phyloP scores from a whole-genome alignment of 495 filamentous ascomycete species.

The Apodospora peruviana region DNA sequence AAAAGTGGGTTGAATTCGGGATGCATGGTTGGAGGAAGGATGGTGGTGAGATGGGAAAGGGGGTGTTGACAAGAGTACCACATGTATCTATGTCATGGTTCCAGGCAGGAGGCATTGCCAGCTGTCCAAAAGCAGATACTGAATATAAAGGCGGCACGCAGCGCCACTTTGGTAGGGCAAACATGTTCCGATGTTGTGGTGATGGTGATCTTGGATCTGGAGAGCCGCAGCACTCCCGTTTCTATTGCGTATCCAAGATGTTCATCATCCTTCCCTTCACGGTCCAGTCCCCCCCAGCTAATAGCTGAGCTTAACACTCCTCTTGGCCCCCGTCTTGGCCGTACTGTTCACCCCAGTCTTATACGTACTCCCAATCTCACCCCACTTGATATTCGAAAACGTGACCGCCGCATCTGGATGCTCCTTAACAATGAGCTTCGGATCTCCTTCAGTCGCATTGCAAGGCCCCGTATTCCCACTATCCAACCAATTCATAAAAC shows the following conservation, averaged over 20 bases:
- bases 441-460: slow-evolving; percentile 47
- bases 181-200: too few species aligned
- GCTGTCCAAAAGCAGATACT: not conserved
- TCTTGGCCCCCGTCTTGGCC: too few species aligned
- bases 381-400: slow-evolving; percentile 59
- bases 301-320: too few species aligned
- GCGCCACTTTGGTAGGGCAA: not conserved
- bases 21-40: not conserved
- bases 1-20: not conserved
- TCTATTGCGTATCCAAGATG: too few species aligned
- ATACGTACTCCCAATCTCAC: slow-evolving; percentile 57
- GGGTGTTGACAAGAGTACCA: not conserved
- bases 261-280: too few species aligned
- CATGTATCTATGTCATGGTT: not conserved
- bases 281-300: too few species aligned
- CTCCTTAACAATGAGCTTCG: slow-evolving; percentile 38
- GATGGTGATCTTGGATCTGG: too few species aligned
- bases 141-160: not conserved
- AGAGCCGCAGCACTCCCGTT: too few species aligned
- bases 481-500: slow-evolving; percentile 61
- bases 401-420: slow-evolving; percentile 45
- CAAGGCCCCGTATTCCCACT: slow-evolving; percentile 52
- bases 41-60: too few species aligned
- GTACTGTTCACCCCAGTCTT: too few species aligned
- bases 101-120: not conserved